A percentile compares a stretch with the other conserved stretches of the same genome.
Conservation (phyloP, 169 alveolate genomes). For the Plasmodium adleri region DNA sequence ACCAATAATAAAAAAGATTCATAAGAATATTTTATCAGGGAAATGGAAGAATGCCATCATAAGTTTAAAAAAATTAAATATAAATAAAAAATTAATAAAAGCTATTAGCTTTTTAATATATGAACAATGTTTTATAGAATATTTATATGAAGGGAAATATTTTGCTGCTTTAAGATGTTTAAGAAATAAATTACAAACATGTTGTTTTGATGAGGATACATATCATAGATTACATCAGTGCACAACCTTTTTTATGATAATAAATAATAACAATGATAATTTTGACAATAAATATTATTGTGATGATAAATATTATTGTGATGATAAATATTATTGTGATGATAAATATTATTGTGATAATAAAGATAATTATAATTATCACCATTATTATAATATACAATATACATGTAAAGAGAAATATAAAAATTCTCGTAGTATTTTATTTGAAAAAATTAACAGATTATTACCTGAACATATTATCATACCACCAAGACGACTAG, state of each 20-base stretch:
- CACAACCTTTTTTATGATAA: slow-evolving; percentile 51
- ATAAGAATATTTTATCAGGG: slow-evolving; percentile 77
- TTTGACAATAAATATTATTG: neutral
- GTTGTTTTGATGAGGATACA: slow-evolving; percentile 65
- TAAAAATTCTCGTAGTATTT: slow-evolving; percentile 40
- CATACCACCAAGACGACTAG: slow-evolving; percentile 71
- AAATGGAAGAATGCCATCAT: slow-evolving; percentile 78
- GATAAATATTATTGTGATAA: slow-evolving; percentile 12
- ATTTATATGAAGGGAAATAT: slow-evolving; percentile 74
- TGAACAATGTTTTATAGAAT: slow-evolving; percentile 82
- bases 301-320: neutral
- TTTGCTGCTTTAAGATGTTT: slow-evolving; percentile 81
- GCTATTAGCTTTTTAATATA: slow-evolving; percentile 82
- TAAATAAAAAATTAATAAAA: slow-evolving; percentile 67
- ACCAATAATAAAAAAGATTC: slow-evolving; percentile 75
- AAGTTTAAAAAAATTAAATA: slow-evolving; percentile 65
- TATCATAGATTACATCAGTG: slow-evolving; percentile 65
- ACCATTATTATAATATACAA: neutral
- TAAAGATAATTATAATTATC: neutral
- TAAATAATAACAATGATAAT: neutral
- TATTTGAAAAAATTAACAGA: slow-evolving; percentile 73
- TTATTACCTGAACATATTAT: slow-evolving; percentile 67
- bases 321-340: neutral
- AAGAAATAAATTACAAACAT: slow-evolving; percentile 71
- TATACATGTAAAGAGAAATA: slow-evolving; percentile 4